Base-by-base conservation (phyloP, 495 filamentous ascomycete genomes). In the Penicillium flavigenum region DNA sequence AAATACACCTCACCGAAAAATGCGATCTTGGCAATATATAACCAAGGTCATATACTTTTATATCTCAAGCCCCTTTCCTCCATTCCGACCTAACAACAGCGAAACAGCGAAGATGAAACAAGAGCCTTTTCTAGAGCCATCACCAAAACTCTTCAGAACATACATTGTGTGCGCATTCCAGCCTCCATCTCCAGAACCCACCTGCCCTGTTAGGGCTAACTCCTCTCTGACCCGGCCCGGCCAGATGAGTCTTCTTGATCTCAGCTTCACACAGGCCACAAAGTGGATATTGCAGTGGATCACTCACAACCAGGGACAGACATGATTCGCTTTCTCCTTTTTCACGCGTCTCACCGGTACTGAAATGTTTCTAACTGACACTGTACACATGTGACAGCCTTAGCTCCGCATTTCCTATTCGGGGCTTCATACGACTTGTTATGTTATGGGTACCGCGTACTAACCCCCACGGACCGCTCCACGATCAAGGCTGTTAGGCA, bases 141-240 rank as follows among this genome's bases (percentile, higher is more conserved):
- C 43, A 39, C 9, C 20, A 47, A 47, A 26, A 27, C 10, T 17
- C 20, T 31, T 27, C 31, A 45, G 6, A 29, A 29, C 26, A 43
- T 17, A 53, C 51, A 24, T 8, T 36, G 41, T 46, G 51, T 43
- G 26, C 10, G 7, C 26, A 52, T 26, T 52, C 58, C 46, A 63
- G 63, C 58, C 60, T 66, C 63, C 60, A 66, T 61, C 61, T 68
- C 44, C 22, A 39, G 29, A 47, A 55, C 31, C 53, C 53, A 55
- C 53, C 44, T 55, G 29, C 36, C 34, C 38, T 20, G 19, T 50
- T 50, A 57, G 55, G 55, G 55, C 53, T 29, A 41, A 44, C 5
- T 53, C 14, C 14, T 17, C 32, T 36, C 34, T 11, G 22, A 34
- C 0, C 41, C 31, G 53, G 53, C 53, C 41, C 31, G 53, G 53